Base-by-base conservation (phyloP, 2,329 filamentous ascomycete genomes). In the Penicillium digitatum region DNA sequence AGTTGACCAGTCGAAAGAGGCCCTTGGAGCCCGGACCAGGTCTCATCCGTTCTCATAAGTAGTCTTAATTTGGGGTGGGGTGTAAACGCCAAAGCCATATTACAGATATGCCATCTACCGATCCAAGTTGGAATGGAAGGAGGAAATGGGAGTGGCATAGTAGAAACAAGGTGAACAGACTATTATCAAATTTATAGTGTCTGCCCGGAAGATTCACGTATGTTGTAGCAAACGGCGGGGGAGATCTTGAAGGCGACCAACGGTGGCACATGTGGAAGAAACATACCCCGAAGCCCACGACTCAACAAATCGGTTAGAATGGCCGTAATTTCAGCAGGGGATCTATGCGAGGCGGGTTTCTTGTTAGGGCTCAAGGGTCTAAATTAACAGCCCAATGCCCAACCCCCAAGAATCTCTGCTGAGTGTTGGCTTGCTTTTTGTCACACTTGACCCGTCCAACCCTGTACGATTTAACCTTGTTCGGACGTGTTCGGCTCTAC, bases 361-460 rank as follows among this genome's bases (percentile, higher is more conserved):
- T 42, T 12, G 8, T 26, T 20, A 31, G 3, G 11, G 18, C 43
- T 31, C 27, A 6, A 32, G 12, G 29, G 12, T 45, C 24, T 20
- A 27, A 43, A 43, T 20, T 20, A 14, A 42, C 27, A 22, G 48
- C 38, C 35, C 46, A 49, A 39, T 44, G 38, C 27, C 47, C 9
- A 49, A 49, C 4, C 9, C 18, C n/a, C 31, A 47, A 26, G 31
- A 16, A 35, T 18, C 16, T 20, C 22, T 35, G 43, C 43, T 9
- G 31, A 35, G 29, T 35, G 22, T 48, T 52, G 42, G 34, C 42
- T 51, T 51, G 48, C 39, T 26, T 46, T 46, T 34, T 18, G 44
- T 53, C 37, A 53, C 44, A 48, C 29, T 52, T 47, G 34, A 29
- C 34, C 26, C 12, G 40, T 51, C 48, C 45, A 48, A 26, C 45